A percentile compares a stretch with the other conserved stretches of the same genome.
phyloP scores from a whole-genome alignment of 139 green algal genomes.

The Volvox reticuliferus region DNA sequence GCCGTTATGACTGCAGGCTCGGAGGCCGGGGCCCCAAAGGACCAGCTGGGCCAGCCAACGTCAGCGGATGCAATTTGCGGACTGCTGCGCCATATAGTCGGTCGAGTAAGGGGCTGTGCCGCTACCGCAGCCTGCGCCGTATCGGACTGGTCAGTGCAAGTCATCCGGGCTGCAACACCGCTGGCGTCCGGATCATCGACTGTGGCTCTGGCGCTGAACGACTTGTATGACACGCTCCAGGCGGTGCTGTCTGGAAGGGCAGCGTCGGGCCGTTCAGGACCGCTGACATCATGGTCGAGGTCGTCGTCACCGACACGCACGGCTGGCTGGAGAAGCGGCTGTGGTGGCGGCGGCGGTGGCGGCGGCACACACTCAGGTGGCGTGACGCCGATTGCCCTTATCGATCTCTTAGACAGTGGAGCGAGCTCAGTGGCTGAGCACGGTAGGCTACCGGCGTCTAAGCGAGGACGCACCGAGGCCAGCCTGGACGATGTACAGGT shows the following conservation, averaged over 20 bases:
- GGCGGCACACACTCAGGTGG: background rate
- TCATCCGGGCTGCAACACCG: background rate
- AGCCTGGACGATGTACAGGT: background rate
- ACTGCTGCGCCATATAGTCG: background rate
- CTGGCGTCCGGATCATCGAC: background rate
- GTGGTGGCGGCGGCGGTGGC: background rate
- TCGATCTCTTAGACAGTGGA: background rate
- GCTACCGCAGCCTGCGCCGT: slow-evolving; percentile 5
- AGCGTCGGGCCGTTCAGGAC: background rate
- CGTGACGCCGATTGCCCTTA: background rate
- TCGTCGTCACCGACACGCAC: background rate
- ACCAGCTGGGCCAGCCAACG: background rate
- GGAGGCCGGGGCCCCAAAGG: background rate
- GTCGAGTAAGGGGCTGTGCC: background rate
- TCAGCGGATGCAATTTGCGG: background rate
- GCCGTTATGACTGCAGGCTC: background rate
- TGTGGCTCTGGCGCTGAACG: background rate
- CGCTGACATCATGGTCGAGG: background rate
- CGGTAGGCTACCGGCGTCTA: background rate
- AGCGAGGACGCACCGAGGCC: background rate
- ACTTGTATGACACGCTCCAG: background rate
- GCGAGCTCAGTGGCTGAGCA: background rate
- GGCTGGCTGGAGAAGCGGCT: background rate
- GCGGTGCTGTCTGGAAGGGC: background rate
- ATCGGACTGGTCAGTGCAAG: background rate